Base-by-base conservation (phyloP, 176 grass and related monocot species). In the Ampelocalamus luodianensis region DNA sequence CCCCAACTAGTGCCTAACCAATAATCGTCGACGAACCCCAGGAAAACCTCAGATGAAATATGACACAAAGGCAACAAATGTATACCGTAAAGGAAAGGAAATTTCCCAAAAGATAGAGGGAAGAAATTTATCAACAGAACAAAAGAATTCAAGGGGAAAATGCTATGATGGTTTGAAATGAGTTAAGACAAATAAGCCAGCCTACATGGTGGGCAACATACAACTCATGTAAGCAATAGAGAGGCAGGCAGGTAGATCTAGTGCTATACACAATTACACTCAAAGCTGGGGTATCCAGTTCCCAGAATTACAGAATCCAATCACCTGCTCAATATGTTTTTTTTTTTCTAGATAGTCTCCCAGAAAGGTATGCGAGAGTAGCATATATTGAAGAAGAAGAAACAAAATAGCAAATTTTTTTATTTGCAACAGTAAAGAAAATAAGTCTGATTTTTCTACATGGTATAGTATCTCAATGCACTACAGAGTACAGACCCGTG, bases 361-460 rank as follows among this genome's bases (percentile, higher is more conserved):
- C 24, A 78, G 5, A 85, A 37, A 78, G 45, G 40, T 22, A 54
- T 77, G 27, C 20, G 27, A 51, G 3, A 38, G 24, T 18, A 36
- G 48, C 50, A 24, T 54, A 36, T 24, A 54, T 24, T 32, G 16
- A 39, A 81, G 26, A 56, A 22, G 37, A 56, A 40, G 0, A 39
- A 76, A 56, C 53, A 40, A 40, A 27, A 9, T 10, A 26, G 7
- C 32, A 2, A 2, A 34, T 34, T 34, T 34, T 34, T 1, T 0
- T 69, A n/a, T 55, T 80, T 56, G 49, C 42, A 74, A 38, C 8
- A 1, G 23, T 55, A 72, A 71, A 17, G 43, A 74, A 46, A 62
- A 84, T 64, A 24, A 46, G 61, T 78, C 79, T 49, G 53, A 44
- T 46, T 72, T 61, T 71, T 67, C 27, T 86, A 58, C 59, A 61